phyloP scores from a whole-genome alignment of 352 stramenopile species.

The Salisapilia sapeloensis region DNA sequence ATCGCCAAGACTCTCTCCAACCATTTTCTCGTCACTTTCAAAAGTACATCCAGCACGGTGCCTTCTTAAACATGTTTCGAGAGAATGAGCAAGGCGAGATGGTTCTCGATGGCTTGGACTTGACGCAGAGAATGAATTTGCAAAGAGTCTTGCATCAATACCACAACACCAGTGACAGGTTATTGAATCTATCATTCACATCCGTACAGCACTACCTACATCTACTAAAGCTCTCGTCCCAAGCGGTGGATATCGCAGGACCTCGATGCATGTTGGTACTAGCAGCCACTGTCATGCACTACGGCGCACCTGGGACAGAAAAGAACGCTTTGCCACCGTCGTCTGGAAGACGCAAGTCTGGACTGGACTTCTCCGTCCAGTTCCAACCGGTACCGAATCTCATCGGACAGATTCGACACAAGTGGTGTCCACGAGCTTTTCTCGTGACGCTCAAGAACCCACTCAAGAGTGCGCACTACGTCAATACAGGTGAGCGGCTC shows the following conservation, averaged over 20 bases:
- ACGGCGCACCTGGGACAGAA: slow-evolving; percentile 40
- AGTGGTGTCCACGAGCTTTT: slow-evolving; percentile 70
- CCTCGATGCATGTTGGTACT: slow-evolving; percentile 54
- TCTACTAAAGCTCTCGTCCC: slow-evolving; percentile 35
- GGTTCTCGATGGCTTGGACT: slow-evolving; percentile 44
- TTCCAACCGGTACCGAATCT: slow-evolving; percentile 68
- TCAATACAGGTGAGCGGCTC: slow-evolving; percentile 40
- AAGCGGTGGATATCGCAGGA: slow-evolving; percentile 33
- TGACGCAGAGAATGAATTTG: slow-evolving; percentile 42
- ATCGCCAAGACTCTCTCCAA: slow-evolving; percentile 56
- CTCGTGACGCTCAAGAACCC: slow-evolving; percentile 66
- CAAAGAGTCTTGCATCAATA: slow-evolving; percentile 46
- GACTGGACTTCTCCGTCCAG: slow-evolving; percentile 45
- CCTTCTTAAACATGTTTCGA: slow-evolving; percentile 71
- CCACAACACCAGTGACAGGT: slow-evolving; percentile 34
- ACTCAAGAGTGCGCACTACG: slow-evolving; percentile 15
- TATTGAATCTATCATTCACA: slow-evolving; percentile 62
- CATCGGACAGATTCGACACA: slow-evolving; percentile 60
- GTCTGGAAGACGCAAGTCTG: not conserved
- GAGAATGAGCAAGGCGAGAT: slow-evolving; percentile 28
- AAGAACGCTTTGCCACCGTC: slow-evolving; percentile 7
- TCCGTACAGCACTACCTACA: slow-evolving; percentile 74
- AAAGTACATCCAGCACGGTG: slow-evolving; percentile 61
- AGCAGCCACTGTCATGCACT: slow-evolving; percentile 66
- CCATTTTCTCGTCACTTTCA: slow-evolving; percentile 76